Percentiles rank a stretch among this genome's conserved stretches.
Evolutionary conservation across 2,329 filamentous ascomycete species (phyloP).

Genomic region (Hymenoscyphus salicellus): DNA sequence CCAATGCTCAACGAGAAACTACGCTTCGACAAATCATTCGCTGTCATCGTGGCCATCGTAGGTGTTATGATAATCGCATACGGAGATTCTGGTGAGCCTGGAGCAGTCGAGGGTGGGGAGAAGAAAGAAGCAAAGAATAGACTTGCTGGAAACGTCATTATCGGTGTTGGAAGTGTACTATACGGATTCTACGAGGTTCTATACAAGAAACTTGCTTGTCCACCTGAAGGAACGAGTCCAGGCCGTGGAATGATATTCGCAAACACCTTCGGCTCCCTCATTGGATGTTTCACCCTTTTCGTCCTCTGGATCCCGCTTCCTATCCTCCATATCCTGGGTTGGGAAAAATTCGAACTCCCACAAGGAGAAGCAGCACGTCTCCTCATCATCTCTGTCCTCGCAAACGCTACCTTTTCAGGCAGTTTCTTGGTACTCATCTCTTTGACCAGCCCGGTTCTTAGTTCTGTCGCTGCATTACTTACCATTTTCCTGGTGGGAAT

Average conservation of each 20-base stretch:
- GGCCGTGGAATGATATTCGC: slow-evolving; percentile 94
- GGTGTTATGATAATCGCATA: slow-evolving; percentile 96
- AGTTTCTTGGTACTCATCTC: slow-evolving; percentile 91
- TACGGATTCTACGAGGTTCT: slow-evolving; percentile 97
- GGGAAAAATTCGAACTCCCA: slow-evolving; percentile 82
- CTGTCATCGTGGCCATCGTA: slow-evolving; percentile 80
- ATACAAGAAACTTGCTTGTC: slow-evolving; percentile 91
- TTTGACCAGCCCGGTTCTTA: slow-evolving; percentile 87
- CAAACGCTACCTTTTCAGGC: slow-evolving; percentile 90
- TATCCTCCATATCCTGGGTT: slow-evolving; percentile 71
- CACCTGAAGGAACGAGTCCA: slow-evolving; percentile 80
- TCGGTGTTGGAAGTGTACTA: slow-evolving; percentile 83
- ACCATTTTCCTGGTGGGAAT: slow-evolving; percentile 97
- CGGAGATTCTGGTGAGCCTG: slow-evolving; percentile 65
- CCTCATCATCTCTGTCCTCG: slow-evolving; percentile 73
- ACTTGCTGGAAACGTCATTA: slow-evolving; percentile 83
- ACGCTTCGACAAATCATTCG: slow-evolving; percentile 77
- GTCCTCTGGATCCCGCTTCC: slow-evolving; percentile 93
- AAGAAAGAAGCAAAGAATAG: slow-evolving; percentile 61
- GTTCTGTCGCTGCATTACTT: slow-evolving; percentile 84
- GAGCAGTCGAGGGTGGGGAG: slow-evolving; percentile 47
- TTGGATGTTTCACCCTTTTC: slow-evolving; percentile 79
- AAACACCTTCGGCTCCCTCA: slow-evolving; percentile 84
- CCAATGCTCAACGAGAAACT: slow-evolving; percentile 83
- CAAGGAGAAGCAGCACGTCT: slow-evolving; percentile 74